Evolutionary conservation across 257 asterid genomes (phyloP), one percentile per base, ranked within the genome.

Genomic region (Forsythia viridissima): DNA sequence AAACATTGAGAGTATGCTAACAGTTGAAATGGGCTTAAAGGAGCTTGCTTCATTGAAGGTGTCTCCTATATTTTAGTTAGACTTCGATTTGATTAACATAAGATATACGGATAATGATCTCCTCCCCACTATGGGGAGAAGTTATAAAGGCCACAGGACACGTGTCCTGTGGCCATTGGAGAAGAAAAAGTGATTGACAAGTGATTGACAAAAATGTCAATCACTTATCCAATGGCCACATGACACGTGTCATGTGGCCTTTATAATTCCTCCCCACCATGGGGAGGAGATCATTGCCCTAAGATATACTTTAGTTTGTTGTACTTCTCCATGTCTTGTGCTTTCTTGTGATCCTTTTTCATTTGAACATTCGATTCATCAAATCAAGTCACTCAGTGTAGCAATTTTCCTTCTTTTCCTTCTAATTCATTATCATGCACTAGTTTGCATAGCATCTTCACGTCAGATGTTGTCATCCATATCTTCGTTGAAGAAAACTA

Each of bases 21-120:
- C 92, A 55, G 97, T 93, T 82, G 99, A 94, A 84, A 89, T 89
- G 97, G 99, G 99, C 44, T 85, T 94, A 79, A 94, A 91, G 70
- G 99, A 94, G 85, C 96, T 94, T 81, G 89, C 93, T 85, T 91
- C 97, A 6, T 83, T 94, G 85, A 91, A 94, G 99, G 98, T 94
- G 68, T 77, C 70, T 71, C 74, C 74, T 80, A 74, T 42, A 40
- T 40, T 70, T 30, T 61, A 73, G 72, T 20, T 24, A 30, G 15
- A 77, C 57, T 77, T 83, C 40, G 71, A 44, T 34, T 63, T 21
- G 2, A 4, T 30, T 21, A 24, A 21, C 69, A 21, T 30, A 21
- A 63, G 37, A 63, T 30, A 4, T 30, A 63, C 70, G n/a, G n/a
- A n/a, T n/a, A n/a, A n/a, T n/a, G n/a, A n/a, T n/a, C n/a, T n/a